Base-by-base conservation (phyloP, 495 filamentous ascomycete species). In the Penicillium samsonianum region DNA sequence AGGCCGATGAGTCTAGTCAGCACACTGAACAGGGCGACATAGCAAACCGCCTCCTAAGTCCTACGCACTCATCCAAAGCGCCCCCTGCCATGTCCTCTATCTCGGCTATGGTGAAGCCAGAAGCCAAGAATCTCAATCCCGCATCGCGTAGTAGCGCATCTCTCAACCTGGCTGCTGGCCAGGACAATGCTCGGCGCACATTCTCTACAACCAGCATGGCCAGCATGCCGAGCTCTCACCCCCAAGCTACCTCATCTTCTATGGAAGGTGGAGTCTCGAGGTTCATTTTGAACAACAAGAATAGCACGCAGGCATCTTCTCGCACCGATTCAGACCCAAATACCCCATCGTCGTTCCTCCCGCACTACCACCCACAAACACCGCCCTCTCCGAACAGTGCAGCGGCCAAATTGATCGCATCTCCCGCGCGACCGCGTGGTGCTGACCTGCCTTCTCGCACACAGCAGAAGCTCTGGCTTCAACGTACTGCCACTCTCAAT, bases 41-140 rank as follows among this genome's bases (percentile, higher is more conserved):
- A 43, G 72, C 77, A 40, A 68, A 61, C 50, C 77, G 75, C 23
- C 61, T 79, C 6, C 53, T 79, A 26, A 75, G 67, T 37, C 74
- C 72, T 14, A 74, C 75, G 7, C 70, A 69, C 53, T 73, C 74
- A 5, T 72, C 77, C 49, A 79, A 72, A 63, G 77, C 77, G 8
- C 77, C 75, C 7, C 77, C 77, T 25, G 74, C 77, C 41, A 79
- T 79, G 77, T 78, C 77, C 33, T 78, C 77, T 7, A 75, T 79
- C 14, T 79, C 75, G n/a, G 77, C 74, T 28, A 75, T 74, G 51
- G 77, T 68, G 6, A 75, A 72, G 23, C 71, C 75, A 5, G 61
- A 71, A 16, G 60, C 57, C 33, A 60, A 69, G 19, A 69, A 73
- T 53, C 54, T 67, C 1, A 70, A 74, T 53, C 54, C 69, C 1